Conservation (phyloP, 148 eudicot genomes). For the Mesembryanthemum crystallinum region DNA sequence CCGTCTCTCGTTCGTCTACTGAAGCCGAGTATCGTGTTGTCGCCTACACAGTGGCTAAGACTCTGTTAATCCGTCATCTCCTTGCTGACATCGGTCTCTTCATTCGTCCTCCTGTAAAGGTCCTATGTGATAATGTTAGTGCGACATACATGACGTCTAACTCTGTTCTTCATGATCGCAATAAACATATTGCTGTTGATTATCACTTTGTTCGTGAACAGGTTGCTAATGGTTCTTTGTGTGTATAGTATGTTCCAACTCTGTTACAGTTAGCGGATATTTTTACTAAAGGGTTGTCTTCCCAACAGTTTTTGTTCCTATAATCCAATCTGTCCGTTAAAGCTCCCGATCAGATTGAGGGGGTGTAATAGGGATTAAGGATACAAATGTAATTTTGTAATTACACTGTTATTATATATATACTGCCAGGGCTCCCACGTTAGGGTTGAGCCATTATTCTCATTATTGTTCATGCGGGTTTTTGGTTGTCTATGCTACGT, state of each 20-base stretch:
- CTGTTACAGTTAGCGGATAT: neutral
- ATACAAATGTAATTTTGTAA: too few species aligned
- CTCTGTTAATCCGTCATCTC: neutral
- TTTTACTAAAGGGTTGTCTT: neutral
- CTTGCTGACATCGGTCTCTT: neutral
- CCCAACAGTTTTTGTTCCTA: neutral
- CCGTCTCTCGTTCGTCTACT: neutral
- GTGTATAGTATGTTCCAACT: neutral
- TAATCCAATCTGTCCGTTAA: neutral
- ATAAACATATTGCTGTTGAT: neutral
- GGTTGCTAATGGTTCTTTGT: neutral
- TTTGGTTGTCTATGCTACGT: too few species aligned
- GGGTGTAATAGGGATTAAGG: neutral
- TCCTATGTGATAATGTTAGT: neutral
- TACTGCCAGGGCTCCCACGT: too few species aligned
- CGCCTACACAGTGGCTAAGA: neutral
- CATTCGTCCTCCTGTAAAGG: neutral
- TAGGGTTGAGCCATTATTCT: too few species aligned
- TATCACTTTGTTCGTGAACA: neutral
- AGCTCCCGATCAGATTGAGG: neutral
- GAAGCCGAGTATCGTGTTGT: neutral
- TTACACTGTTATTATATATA: too few species aligned
- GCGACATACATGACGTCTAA: neutral
- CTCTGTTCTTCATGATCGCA: neutral
- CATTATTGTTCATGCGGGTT: too few species aligned